These are phyloP conservation scores for Chaetomiaceae sp. DNA, from an alignment of 2,329 filamentous ascomycete genomes.

Conservation along the genomic window DNA sequence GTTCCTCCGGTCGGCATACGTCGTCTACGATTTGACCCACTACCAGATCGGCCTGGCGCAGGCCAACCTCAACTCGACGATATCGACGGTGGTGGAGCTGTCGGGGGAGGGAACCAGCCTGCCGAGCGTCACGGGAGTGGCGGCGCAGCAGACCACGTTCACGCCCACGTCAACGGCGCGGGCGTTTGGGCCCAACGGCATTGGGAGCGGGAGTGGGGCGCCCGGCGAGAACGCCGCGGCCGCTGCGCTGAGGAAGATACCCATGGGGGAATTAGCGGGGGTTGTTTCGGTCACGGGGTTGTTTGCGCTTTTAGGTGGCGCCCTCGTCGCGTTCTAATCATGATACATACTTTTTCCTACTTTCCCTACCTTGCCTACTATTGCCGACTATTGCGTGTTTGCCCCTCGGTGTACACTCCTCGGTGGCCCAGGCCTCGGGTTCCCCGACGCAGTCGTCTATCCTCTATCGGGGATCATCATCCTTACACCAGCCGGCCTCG, in stretches of 20 bases:
- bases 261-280: not conserved
- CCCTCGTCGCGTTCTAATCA: constrained; percentile 1
- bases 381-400: no score
- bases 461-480: no score
- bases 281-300: constrained; percentile 2
- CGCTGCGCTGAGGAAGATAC: not conserved
- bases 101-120: constrained; percentile 34
- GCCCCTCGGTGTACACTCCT: no score
- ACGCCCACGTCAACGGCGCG: constrained; percentile 12
- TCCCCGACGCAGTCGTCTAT: no score
- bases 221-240: constrained; percentile 8
- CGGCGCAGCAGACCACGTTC: constrained; percentile 31
- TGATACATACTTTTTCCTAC: not conserved
- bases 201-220: not conserved
- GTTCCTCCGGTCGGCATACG: constrained; percentile 47
- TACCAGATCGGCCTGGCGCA: constrained; percentile 49
- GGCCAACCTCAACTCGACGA: constrained; percentile 46
- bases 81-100: constrained; percentile 45
- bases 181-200: not conserved
- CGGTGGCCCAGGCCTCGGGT: no score
- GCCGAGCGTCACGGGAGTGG: constrained; percentile 43
- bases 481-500: no score
- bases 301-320: constrained; percentile 2
- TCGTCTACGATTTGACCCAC: constrained; percentile 52
- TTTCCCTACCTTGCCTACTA: not conserved